Evolutionary conservation across 805 yeast species (phyloP), one percentile per base, ranked within the genome.

Genomic region (Spathaspora girioi): DNA sequence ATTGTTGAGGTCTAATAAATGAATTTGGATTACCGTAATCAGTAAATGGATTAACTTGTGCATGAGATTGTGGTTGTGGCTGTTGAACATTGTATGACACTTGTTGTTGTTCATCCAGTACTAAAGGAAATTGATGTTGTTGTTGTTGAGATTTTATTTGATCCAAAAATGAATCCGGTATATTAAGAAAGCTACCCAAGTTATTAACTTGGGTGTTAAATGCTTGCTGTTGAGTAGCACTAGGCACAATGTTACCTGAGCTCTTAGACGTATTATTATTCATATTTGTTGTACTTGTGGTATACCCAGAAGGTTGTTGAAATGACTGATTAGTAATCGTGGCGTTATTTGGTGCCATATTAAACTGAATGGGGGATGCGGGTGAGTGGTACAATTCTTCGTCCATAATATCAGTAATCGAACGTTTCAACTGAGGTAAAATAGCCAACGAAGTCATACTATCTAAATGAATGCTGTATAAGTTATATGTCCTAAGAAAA

Each of bases 331-430:
- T 48, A 43, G 20, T 29, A 17, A 26, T 32, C 32, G 23, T 43
- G 23, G 19, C 35, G 35, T 18, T 38, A 26, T 35, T 35, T 35
- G 40, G 40, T n/a, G 40, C 40, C 5, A 15, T 35, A 19, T 17
- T 38, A 40, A 38, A 46, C 18, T 35, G 43, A 11, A 56, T 49
- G 19, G 61, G 58, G 53, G 63, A 61, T 45, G 60, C 62, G 10
- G 75, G 75, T 23, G 64, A 55, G 45, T 73, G 78, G 56, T 80
- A 81, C 29, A 82, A 66, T 53, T 82, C 87, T 50, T 82, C 86
- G 54, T 82, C 86, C 76, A 81, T 75, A 18, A 81, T 77, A 54
- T 81, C 86, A 15, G 82, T 78, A 49, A 80, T 62, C 18, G 85
- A 72, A 57, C 82, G 77, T 62, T 79, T 78, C 41, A 79, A 67